Conservation (phyloP, 495 filamentous ascomycete species). For the Melanomma pulvis-pyrius region DNA sequence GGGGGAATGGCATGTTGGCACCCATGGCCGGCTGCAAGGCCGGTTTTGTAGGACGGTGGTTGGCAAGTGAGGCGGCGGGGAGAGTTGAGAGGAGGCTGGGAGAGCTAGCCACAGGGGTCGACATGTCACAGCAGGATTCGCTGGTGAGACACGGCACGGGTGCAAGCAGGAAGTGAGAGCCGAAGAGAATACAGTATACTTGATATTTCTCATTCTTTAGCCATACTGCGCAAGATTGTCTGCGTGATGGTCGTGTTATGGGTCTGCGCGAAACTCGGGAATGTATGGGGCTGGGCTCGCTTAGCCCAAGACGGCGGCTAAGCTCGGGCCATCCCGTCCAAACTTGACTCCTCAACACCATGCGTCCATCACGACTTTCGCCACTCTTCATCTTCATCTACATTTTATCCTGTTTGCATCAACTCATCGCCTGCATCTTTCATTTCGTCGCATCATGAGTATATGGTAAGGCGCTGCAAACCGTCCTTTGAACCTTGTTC, state of each 20-base stretch:
- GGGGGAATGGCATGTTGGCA: slow-evolving; percentile 17
- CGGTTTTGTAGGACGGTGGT: slow-evolving; percentile 33
- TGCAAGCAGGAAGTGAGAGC: neutral
- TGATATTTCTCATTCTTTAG: neutral
- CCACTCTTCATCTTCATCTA: neutral
- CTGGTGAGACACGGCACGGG: slow-evolving; percentile 14
- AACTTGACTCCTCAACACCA: slow-evolving; percentile 1
- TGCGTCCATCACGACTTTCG: neutral
- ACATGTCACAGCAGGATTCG: neutral
- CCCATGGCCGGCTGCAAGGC: slow-evolving; percentile 5
- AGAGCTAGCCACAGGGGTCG: slow-evolving; percentile 25
- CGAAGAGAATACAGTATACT: neutral
- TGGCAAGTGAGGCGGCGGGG: slow-evolving; percentile 26
- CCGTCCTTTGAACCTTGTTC: neutral
- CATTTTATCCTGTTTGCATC: too few species aligned
- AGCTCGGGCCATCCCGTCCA: neutral
- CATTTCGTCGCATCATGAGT: too few species aligned
- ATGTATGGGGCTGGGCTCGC: neutral
- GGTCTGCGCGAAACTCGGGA: neutral
- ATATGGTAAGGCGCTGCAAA: neutral
- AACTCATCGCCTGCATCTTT: too few species aligned
- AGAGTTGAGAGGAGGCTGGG: slow-evolving; percentile 19
- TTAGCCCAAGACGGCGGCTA: neutral
- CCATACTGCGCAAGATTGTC: neutral
- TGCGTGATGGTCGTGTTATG: neutral